Evolutionary conservation across 31 red algal genomes (phyloP).

Genomic region (Odonthalia washingtoniensis): DNA sequence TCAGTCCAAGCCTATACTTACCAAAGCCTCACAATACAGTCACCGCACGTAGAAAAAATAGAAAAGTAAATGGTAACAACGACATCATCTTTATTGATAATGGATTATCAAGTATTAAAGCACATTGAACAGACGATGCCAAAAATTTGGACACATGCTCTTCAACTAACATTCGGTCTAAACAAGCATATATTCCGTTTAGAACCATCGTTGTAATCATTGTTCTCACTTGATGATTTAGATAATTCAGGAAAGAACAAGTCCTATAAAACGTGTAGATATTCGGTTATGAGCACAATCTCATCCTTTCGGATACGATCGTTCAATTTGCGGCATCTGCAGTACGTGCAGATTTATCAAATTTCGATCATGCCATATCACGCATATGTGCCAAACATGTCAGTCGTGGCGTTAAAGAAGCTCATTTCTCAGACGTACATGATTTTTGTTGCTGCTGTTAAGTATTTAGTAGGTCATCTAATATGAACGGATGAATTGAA

Average conservation of each 20-base stretch:
- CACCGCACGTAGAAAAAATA: too few relatives aligned
- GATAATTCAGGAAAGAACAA: background rate
- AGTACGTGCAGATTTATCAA: background rate
- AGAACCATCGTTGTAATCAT: background rate
- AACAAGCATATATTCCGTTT: background rate
- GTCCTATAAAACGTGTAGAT: too few relatives aligned
- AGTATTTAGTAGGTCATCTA: too few relatives aligned
- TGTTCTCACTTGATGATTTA: background rate
- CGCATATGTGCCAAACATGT: slow-evolving; percentile 10
- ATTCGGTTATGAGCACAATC: too few relatives aligned
- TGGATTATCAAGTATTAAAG: background rate
- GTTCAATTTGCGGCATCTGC: background rate
- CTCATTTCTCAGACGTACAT: background rate
- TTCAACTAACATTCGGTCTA: background rate
- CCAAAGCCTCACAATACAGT: too few relatives aligned
- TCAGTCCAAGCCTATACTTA: too few relatives aligned
- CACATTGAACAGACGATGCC: background rate
- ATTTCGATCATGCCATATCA: background rate
- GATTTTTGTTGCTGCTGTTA: background rate
- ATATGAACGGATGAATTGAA: too few relatives aligned
- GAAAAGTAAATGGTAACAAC: too few relatives aligned
- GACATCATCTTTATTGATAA: too few relatives aligned
- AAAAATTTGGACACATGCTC: background rate
- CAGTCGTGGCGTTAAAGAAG: background rate
- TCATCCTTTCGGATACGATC: too few relatives aligned